Evolutionary conservation across 495 filamentous ascomycete species (phyloP), one percentile per base, ranked within the genome.

Genomic region (Lindgomyces ingoldianus): DNA sequence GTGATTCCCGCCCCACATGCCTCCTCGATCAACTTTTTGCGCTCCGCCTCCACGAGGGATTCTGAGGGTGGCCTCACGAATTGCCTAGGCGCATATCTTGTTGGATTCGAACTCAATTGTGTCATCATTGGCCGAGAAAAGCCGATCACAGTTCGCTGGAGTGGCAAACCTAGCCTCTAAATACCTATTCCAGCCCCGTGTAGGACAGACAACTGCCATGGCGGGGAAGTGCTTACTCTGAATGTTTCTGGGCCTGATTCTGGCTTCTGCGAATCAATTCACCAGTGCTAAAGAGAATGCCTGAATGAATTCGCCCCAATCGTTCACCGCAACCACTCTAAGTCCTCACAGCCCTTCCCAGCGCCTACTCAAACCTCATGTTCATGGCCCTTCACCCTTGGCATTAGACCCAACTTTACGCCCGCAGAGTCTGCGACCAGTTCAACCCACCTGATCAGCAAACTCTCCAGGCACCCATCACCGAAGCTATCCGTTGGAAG

Each of bases 311-410:
- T 6, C 33, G 33, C 33, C 33, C 14, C 14, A 6, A 39, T 6
- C 6, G 6, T 14, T 39, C 33, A 14, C 33, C 33, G 33, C 33
- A 39, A 39, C 14, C 33, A n/a, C 33, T 39, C 14, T 39, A 6
- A 39, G 6, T 39, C 33, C 33, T 14, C 6, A 39, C 6, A 14
- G 33, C 33, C 14, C 14, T 39, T 14, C 33, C 33, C 33, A 39
- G 14, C 52, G 4, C 18, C 27, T 6, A 19, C 49, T 55, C 36
- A 62, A 11, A 54, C 48, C 27, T 62, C 48, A 16, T 62, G 59
- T 36, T 62, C 59, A 25, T 36, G 52, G 21, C 53, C 59, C 59
- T 62, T 53, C 19, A 62, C 59, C 33, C 33, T 14, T 6, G 59
- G 59, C 49, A 55, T 51, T 12, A n/a, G 27, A 22, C 46, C 59